Percentiles rank a stretch among this genome's conserved stretches.
phyloP scores from a whole-genome alignment of 805 yeast species.

The Candida hungchunana region DNA sequence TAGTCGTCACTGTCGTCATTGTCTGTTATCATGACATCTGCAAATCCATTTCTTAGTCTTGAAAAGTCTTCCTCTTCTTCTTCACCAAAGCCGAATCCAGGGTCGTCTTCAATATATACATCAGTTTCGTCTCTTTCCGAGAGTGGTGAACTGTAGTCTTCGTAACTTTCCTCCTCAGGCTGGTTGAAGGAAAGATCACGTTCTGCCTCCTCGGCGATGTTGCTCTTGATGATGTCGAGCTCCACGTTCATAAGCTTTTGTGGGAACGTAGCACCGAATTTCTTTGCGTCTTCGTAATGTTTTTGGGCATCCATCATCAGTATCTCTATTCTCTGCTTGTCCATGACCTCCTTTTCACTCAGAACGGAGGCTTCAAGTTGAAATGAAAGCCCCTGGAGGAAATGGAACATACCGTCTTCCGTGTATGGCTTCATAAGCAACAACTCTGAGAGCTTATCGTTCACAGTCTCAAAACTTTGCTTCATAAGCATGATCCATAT shows the following conservation, averaged over 20 bases:
- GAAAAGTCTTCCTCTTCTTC: too few species aligned
- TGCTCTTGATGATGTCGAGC: constrained; percentile 10
- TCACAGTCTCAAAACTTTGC: constrained; percentile 14
- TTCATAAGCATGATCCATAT: constrained; percentile 22
- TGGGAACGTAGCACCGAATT: constrained; percentile 14
- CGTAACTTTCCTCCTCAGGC: too few species aligned
- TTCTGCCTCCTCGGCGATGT: not conserved
- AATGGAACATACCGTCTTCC: constrained; percentile 23
- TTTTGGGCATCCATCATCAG: constrained; percentile 13
- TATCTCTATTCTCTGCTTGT: constrained; percentile 12
- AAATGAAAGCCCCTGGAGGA: constrained; percentile 23
- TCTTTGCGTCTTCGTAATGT: constrained; percentile 15
- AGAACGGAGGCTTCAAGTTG: constrained; percentile 19
- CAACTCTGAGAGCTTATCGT: constrained; percentile 19
- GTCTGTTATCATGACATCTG: too few species aligned
- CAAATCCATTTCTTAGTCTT: too few species aligned
- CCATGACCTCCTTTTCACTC: constrained; percentile 1
- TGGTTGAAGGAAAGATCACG: not conserved
- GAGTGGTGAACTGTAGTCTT: too few species aligned
- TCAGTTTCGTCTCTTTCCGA: too few species aligned
- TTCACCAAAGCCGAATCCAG: too few species aligned
- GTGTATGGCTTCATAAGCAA: constrained; percentile 17
- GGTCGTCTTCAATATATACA: too few species aligned
- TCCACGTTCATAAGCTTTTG: constrained; percentile 18
- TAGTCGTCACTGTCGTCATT: too few species aligned